Base-by-base conservation (phyloP, 2,329 filamentous ascomycete genomes). In the Ceratocystis papillata region DNA sequence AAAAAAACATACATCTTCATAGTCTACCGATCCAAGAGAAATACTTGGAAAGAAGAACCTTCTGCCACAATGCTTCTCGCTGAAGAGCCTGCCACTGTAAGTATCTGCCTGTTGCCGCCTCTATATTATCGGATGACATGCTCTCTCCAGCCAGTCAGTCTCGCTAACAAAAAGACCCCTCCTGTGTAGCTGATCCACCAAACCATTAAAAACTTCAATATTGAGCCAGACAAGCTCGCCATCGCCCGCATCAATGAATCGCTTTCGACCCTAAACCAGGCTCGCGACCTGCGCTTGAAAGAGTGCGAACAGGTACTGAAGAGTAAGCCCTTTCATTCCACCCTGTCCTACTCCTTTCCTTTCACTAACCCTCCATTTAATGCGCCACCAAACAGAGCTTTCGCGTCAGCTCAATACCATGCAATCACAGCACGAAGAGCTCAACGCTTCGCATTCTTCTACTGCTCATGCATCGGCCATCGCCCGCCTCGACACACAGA, bases 161-260 rank as follows among this genome's bases (percentile, higher is more conserved):
- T 48, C 48, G 55, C 65, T 62, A 57, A 64, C 63, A 33, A 57
- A 30, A 17, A 59, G 4, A 33, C 55, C n/a, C 48, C 20, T 48
- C 46, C 46, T 15, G 20, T 66, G 60, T 76, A 94, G 89, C 87
- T 96, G 73, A 96, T 99, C 78, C 83, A 87, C 74, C 88, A 95
- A 78, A 96, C 92, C 53, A 88, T 95, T 72, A 83, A 86, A 72
- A 96, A 96, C 81, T 99, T 99, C 85, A 94, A 96, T 79, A 96
- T 93, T 72, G 81, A 84, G 22, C 90, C 90, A 10, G 94, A 99
- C 80, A 94, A 91, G 73, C 80, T 85, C 70, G 89, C 89, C 69
- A 84, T 97, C 22, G 80, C 87, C 22, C 90, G 94, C 73, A 88
- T 97, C 74, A 85, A 85, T 75, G 89, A 92, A 74, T 93, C 90